These are phyloP conservation scores for Tuber borchii DNA, from an alignment of 495 filamentous ascomycete genomes.

Conservation along the genomic window DNA sequence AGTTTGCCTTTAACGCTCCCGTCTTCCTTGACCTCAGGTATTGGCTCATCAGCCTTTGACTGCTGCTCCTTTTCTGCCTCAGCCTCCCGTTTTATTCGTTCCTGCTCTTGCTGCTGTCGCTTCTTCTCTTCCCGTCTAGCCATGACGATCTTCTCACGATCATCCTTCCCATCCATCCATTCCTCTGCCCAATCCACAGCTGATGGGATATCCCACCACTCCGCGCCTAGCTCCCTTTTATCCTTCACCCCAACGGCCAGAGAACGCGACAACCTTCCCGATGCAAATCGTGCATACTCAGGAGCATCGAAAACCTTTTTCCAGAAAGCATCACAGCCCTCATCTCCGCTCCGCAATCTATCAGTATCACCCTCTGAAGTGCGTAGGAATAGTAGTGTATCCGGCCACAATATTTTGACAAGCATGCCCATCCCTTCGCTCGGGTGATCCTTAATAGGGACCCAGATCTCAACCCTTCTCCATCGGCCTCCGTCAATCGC, in stretches of 20 bases:
- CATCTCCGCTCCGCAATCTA: conserved; percentile 1
- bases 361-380: conserved; percentile 31
- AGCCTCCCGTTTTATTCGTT: conserved; percentile 16
- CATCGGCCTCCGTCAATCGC: conserved; percentile 28
- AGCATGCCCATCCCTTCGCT: conserved; percentile 27
- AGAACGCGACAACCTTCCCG: conserved; percentile 32
- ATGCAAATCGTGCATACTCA: conserved; percentile 37
- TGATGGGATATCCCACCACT: conserved; percentile 37
- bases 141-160: conserved; percentile 22
- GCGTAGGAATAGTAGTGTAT: conserved; percentile 36
- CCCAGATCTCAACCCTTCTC: conserved; percentile 36
- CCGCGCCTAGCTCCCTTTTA: conserved; percentile 23
- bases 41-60: conserved; percentile 10
- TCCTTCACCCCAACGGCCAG: conserved; percentile 31
- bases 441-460: conserved; percentile 26
- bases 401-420: conserved; percentile 36
- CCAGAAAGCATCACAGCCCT: conserved; percentile 21
- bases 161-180: conserved; percentile 33
- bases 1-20: conserved; percentile 20
- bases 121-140: conserved; percentile 31
- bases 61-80: conserved; percentile 11
- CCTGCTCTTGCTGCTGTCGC: conserved; percentile 3
- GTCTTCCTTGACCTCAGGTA: conserved; percentile 29
- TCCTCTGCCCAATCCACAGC: conserved; percentile 38
- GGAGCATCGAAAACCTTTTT: conserved; percentile 27